Evolutionary conservation across 1,284 basidiomycete genomes (phyloP).

Genomic region (Fomitiporia mediterranea): DNA sequence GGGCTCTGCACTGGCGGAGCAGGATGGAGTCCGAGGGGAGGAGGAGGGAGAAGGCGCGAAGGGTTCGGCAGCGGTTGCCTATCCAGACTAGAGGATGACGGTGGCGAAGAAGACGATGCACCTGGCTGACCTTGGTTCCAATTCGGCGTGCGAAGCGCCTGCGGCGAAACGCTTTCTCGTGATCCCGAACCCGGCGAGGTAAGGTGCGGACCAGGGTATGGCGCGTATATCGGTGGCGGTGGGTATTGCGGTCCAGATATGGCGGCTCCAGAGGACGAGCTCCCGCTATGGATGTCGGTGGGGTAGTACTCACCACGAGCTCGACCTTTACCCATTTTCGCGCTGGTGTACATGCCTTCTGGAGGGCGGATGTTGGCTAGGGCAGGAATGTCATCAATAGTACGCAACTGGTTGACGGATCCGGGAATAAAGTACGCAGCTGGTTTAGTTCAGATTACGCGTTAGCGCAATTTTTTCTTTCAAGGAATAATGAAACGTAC

Average conservation of each 20-base stretch:
- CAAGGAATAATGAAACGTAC: slow-evolving; percentile 37
- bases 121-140: too few relatives aligned
- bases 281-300: slow-evolving; percentile 29
- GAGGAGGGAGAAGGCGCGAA: slow-evolving; percentile 14
- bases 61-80: slow-evolving; percentile 12
- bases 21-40: slow-evolving; percentile 9
- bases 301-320: slow-evolving; percentile 33
- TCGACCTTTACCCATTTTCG: slow-evolving; percentile 48
- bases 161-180: slow-evolving; percentile 12
- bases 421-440: slow-evolving; percentile 71
- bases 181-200: slow-evolving; percentile 21
- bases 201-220: slow-evolving; percentile 17
- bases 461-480: background rate
- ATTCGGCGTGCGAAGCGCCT: background rate
- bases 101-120: background rate
- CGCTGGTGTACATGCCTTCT: slow-evolving; percentile 55
- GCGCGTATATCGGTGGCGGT: slow-evolving; percentile 26
- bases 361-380: slow-evolving; percentile 54
- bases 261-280: slow-evolving; percentile 23
- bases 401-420: slow-evolving; percentile 48
- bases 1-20: slow-evolving; percentile 19
- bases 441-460: slow-evolving; percentile 27
- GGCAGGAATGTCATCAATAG: slow-evolving; percentile 52
- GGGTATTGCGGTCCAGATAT: slow-evolving; percentile 25
- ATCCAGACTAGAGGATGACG: slow-evolving; percentile 2